These are phyloP conservation scores for Neltuma alba DNA, from an alignment of 306 rosid species.

Conservation along the genomic window DNA sequence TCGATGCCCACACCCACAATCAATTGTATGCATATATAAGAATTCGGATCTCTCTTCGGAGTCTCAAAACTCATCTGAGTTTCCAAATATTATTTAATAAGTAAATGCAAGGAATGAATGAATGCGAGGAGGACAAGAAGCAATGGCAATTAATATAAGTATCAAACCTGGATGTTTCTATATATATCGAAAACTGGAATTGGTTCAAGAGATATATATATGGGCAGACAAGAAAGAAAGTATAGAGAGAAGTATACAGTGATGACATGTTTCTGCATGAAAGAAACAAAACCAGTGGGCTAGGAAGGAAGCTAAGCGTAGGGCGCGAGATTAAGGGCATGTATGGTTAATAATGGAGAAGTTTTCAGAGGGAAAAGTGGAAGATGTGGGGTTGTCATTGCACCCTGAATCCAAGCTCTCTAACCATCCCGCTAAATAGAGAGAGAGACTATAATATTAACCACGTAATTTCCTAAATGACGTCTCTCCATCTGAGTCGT, in stretches of 20 bases:
- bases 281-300: conserved; percentile 49
- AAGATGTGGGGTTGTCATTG: conserved; percentile 71
- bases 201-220: conserved; percentile 7
- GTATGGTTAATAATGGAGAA: conserved; percentile 45
- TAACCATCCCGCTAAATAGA: conserved; percentile 44
- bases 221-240: not conserved
- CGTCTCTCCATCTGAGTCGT: conserved; percentile 60
- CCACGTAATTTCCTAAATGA: conserved; percentile 93
- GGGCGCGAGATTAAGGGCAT: conserved; percentile 11
- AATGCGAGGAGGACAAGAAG: not conserved
- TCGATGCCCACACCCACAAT: not conserved
- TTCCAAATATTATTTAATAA: not conserved
- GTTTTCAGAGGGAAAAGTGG: conserved; percentile 59
- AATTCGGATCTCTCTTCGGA: not conserved
- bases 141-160: not conserved
- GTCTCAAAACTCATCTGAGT: not conserved
- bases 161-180: not conserved
- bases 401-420: conserved; percentile 50
- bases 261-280: conserved; percentile 38
- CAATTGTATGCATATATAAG: too few species aligned
- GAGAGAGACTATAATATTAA: conserved; percentile 34
- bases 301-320: conserved; percentile 29
- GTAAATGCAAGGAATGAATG: not conserved
- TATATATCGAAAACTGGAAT: not conserved
- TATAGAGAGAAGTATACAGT: not conserved